Conservation (phyloP, 805 yeast species). For the Zygoascus ofunaensis region DNA sequence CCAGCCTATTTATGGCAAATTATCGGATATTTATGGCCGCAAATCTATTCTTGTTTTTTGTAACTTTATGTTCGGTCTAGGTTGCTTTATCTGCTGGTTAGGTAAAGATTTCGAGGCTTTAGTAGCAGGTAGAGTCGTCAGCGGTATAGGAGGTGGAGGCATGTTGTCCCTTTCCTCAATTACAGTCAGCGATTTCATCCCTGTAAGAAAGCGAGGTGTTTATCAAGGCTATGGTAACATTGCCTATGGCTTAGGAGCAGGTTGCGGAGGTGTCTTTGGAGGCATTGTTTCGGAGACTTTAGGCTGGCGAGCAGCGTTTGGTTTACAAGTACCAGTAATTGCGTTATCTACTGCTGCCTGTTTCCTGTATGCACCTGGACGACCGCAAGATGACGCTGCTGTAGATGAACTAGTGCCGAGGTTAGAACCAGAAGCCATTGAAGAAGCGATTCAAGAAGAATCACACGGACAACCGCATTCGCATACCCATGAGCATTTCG, state of each 20-base stretch:
- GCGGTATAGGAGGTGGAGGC: slow-evolving; percentile 93
- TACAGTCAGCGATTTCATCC: slow-evolving; percentile 65
- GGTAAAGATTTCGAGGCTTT: slow-evolving; percentile 46
- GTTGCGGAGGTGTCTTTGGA: slow-evolving; percentile 52
- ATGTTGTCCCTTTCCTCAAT: slow-evolving; percentile 67
- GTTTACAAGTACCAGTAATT: slow-evolving; percentile 33
- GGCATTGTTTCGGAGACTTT: slow-evolving; percentile 43
- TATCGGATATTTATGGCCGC: slow-evolving; percentile 49
- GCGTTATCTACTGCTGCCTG: slow-evolving; percentile 27
- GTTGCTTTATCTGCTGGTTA: slow-evolving; percentile 45
- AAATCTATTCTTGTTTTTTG: slow-evolving; percentile 35
- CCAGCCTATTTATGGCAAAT: slow-evolving; percentile 65
- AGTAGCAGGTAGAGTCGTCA: slow-evolving; percentile 64
- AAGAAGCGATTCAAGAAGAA: slow-evolving; percentile 42
- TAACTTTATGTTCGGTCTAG: slow-evolving; percentile 36
- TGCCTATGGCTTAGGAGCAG: slow-evolving; percentile 68
- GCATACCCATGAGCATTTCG: neutral
- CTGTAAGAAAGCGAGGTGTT: slow-evolving; percentile 66
- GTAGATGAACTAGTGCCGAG: slow-evolving; percentile 16
- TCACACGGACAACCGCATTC: slow-evolving; percentile 28
- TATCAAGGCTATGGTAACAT: slow-evolving; percentile 79
- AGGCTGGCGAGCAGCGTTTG: slow-evolving; percentile 55
- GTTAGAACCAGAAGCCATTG: slow-evolving; percentile 8
- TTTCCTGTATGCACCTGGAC: slow-evolving; percentile 1
- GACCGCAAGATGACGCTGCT: neutral